Percentiles rank a stretch among this genome's conserved stretches.
These are phyloP conservation scores for Triangularia setosa DNA, from an alignment of 2,329 filamentous ascomycete species.

Conservation along the genomic window DNA sequence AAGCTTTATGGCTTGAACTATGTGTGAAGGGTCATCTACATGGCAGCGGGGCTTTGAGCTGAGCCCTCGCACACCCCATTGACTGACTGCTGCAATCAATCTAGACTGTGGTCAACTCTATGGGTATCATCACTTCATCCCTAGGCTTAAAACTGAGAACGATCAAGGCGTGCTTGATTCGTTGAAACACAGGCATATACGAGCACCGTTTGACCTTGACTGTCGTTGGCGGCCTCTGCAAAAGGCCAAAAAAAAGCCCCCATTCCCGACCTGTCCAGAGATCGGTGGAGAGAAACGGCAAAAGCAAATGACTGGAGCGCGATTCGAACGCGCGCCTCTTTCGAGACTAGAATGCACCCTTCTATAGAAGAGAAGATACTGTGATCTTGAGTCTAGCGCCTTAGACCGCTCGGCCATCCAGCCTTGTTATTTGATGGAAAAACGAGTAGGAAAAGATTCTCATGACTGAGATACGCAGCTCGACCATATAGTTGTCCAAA, in stretches of 20 bases:
- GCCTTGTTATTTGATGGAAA: conserved; percentile 7
- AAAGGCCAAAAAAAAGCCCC: neutral
- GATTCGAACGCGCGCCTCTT: conserved; percentile 29
- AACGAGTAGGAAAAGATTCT: too few relatives aligned
- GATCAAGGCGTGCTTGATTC: neutral
- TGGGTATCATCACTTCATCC: neutral
- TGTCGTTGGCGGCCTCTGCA: neutral
- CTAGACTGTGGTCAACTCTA: neutral
- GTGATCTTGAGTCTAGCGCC: conserved; percentile 26
- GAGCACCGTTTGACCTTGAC: neutral
- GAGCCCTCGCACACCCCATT: too few relatives aligned
- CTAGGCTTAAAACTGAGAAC: neutral
- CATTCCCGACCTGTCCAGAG: neutral
- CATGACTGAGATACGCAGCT: neutral
- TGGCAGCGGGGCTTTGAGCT: neutral
- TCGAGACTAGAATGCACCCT: conserved; percentile 25
- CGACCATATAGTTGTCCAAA: too few relatives aligned
- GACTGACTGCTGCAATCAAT: neutral
- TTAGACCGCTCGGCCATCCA: conserved; percentile 29
- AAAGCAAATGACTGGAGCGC: conserved; percentile 25
- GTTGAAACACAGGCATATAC: neutral
- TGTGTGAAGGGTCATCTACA: neutral
- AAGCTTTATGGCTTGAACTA: neutral
- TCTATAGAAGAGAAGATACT: conserved; percentile 15
- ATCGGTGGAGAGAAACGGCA: neutral